These are phyloP conservation scores for Heritiera littoralis DNA, from an alignment of 345 rosid species.

Conservation along the genomic window DNA sequence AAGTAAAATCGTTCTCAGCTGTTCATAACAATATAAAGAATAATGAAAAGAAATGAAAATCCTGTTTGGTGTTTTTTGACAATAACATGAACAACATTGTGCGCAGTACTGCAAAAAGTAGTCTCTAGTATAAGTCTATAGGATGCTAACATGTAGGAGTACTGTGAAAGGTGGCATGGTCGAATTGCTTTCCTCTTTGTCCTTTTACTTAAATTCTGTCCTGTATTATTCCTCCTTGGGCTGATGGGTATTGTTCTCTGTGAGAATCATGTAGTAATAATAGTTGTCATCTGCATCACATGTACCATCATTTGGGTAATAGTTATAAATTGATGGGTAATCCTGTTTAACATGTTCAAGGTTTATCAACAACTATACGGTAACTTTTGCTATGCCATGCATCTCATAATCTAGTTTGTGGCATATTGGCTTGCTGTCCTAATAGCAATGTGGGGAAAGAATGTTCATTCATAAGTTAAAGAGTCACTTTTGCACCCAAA, in stretches of 20 bases:
- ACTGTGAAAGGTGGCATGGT: neutral
- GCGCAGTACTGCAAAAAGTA: neutral
- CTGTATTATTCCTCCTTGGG: neutral
- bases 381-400: neutral
- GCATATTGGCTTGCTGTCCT: neutral
- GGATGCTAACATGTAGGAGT: neutral
- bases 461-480: neutral
- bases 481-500: neutral
- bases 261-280: neutral
- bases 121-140: neutral
- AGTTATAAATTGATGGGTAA: neutral
- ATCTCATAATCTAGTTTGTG: neutral
- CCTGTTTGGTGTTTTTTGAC: neutral
- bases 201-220: neutral
- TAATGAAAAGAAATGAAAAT: neutral
- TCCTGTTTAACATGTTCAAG: neutral
- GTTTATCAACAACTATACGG: neutral
- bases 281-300: neutral
- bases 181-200: neutral
- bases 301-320: conserved; percentile 2
- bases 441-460: neutral
- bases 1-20: neutral
- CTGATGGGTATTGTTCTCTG: neutral
- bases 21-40: neutral
- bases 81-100: neutral